Conservation (phyloP, 1,284 basidiomycete species). For the Wallemia hederae region DNA sequence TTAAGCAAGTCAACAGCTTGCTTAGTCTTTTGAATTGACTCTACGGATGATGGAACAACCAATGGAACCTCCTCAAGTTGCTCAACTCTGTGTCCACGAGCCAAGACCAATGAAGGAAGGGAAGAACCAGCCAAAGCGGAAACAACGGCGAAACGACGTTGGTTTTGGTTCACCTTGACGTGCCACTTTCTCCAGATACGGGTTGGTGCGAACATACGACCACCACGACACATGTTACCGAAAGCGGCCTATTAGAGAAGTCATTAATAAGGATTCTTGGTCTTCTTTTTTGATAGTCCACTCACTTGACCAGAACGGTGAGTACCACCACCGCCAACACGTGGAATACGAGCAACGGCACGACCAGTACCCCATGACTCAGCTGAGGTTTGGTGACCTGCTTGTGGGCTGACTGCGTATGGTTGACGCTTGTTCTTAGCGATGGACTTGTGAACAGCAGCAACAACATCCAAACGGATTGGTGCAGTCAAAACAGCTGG, state of each 20-base stretch:
- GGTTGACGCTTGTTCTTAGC: conserved; percentile 97
- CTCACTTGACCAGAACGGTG: conserved; percentile 81
- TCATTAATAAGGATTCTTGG: neutral
- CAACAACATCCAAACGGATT: conserved; percentile 93
- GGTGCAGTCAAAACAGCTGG: conserved; percentile 94
- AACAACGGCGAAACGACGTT: conserved; percentile 90
- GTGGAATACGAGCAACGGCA: conserved; percentile 98
- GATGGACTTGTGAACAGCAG: conserved; percentile 95
- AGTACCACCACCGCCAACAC: conserved; percentile 96
- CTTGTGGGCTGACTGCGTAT: conserved; percentile 88
- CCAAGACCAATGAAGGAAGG: conserved; percentile 89
- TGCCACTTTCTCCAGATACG: conserved; percentile 99
- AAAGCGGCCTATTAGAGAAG: conserved; percentile 46
- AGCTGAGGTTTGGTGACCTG: conserved; percentile 94
- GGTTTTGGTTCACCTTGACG: conserved; percentile 99
- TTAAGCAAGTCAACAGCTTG: conserved; percentile 87
- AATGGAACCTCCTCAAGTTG: conserved; percentile 88
- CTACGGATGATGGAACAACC: conserved; percentile 48
- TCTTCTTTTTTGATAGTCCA: conserved; percentile 3
- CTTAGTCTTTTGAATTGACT: conserved; percentile 88
- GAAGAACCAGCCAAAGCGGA: conserved; percentile 95
- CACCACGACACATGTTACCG: conserved; percentile 99
- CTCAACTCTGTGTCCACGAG: conserved; percentile 97
- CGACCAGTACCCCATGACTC: conserved; percentile 99
- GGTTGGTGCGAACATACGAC: conserved; percentile 99